Percentiles rank a stretch among this genome's conserved stretches.
phyloP scores from a whole-genome alignment of 441 rosid species.

The Biscutella laevigata region DNA sequence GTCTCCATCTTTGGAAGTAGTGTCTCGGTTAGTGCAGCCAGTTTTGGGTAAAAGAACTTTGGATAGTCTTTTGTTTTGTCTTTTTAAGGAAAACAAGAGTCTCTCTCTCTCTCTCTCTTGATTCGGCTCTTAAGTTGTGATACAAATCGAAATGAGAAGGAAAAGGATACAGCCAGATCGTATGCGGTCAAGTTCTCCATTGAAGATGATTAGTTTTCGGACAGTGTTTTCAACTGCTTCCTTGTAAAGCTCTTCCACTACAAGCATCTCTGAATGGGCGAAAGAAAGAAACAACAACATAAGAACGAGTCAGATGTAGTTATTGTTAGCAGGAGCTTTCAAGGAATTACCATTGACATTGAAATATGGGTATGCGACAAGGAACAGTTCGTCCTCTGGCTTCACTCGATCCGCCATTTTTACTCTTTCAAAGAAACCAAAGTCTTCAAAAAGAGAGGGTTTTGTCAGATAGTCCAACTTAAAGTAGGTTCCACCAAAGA shows the following conservation, averaged over 20 bases:
- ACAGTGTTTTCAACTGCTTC: slow-evolving; percentile 63
- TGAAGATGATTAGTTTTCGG: slow-evolving; percentile 69
- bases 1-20: slow-evolving; percentile 82
- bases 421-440: slow-evolving; percentile 71
- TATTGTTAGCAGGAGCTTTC: slow-evolving; percentile 4
- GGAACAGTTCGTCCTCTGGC: slow-evolving; percentile 65
- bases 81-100: slow-evolving; percentile 31
- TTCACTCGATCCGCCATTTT: slow-evolving; percentile 78
- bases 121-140: slow-evolving; percentile 9
- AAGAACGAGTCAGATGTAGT: neutral
- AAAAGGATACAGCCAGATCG: slow-evolving; percentile 95
- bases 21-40: slow-evolving; percentile 62
- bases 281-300: slow-evolving; percentile 19
- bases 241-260: slow-evolving; percentile 90
- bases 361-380: slow-evolving; percentile 87
- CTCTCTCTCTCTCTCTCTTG: too few relatives aligned
- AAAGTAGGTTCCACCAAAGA: slow-evolving; percentile 72
- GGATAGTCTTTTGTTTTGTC: slow-evolving; percentile 57
- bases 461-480: slow-evolving; percentile 84
- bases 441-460: slow-evolving; percentile 82
- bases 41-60: slow-evolving; percentile 87
- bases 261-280: slow-evolving; percentile 75
- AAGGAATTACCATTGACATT: slow-evolving; percentile 67
- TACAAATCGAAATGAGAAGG: slow-evolving; percentile 8
- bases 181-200: slow-evolving; percentile 93